Evolutionary conservation across 495 filamentous ascomycete genomes (phyloP), one percentile per base, ranked within the genome.

Genomic region (Penicillium odoratum): DNA sequence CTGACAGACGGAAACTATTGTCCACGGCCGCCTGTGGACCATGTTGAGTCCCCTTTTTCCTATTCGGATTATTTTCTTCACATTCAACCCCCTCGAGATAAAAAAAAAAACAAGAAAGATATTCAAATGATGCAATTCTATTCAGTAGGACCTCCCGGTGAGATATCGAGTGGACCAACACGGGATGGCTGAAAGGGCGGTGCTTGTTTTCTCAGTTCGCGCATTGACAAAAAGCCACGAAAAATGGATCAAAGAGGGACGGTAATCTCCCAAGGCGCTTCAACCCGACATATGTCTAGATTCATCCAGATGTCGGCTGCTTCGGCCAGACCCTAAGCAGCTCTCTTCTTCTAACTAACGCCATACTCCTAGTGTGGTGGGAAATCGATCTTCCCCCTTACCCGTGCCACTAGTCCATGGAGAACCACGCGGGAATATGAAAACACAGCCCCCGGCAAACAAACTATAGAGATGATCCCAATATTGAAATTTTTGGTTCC

Each of bases 121-220:
- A 38, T 21, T 5, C 16, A 7, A 26, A 56, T 54, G 50, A 54
- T 57, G 46, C 46, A 54, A 58, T 60, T 21, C 43, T 59, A 56
- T 44, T 55, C 40, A 46, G 45, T 33, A 57, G 11, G 15, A 50
- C 30, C 56, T 62, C 45, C 65, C 57, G 59, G 57, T 65, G 64
- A 65, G 48, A 45, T 49, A 31, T 57, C 47, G 57, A 30, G 62
- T 60, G 65, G 65, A 49, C 57, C 57, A 62, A 64, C 65, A 63
- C 59, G 62, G 65, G 59, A 59, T 67, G 55, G 48, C 53, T 42
- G 45, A 67, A 64, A 56, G 53, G 51, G 64, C 40, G 51, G 51
- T 44, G 43, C 40, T 57, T 61, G 42, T 61, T 67, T 59, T 34
- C 28, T 33, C 51, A 46, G 52, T 55, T 57, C 53, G 34, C 18